Conservation (phyloP, 768 basidiomycete species). For the Megacollybia marginata region DNA sequence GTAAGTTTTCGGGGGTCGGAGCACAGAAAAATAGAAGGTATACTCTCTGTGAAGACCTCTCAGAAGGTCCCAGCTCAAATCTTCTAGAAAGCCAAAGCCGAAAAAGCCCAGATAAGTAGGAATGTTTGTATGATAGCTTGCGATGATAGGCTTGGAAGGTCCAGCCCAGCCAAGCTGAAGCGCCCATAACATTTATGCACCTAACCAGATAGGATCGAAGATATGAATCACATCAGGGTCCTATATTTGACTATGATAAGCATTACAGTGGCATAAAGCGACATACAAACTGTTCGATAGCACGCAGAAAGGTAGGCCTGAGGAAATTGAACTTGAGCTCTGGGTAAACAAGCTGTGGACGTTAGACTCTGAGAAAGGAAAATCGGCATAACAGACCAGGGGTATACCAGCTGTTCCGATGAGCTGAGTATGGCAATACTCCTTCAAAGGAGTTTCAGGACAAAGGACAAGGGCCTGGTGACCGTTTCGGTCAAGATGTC, state of each 20-base stretch:
- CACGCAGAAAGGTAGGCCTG: not conserved
- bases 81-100: slow-evolving; percentile 6
- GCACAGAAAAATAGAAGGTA: not conserved
- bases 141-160: slow-evolving; percentile 1
- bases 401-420: slow-evolving; percentile 6
- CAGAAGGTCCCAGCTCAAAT: not conserved
- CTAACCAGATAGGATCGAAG: slow-evolving; percentile 37
- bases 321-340: not conserved
- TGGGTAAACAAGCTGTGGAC: not conserved
- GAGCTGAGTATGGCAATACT: slow-evolving; percentile 1
- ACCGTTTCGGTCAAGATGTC: slow-evolving; percentile 30
- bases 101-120: slow-evolving; percentile 10
- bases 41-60: not conserved
- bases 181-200: slow-evolving; percentile 32
- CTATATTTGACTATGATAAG: not conserved
- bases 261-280: not conserved
- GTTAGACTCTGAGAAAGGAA: slow-evolving; percentile 2
- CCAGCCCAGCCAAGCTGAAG: slow-evolving; percentile 23
- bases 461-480: slow-evolving; percentile 35
- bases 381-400: slow-evolving; percentile 6
- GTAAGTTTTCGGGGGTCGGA: not conserved
- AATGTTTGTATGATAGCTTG: slow-evolving; percentile 10
- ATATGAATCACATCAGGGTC: not conserved
- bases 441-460: slow-evolving; percentile 16
- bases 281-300: not conserved